Percentiles rank a stretch among this genome's conserved stretches.
phyloP scores from a whole-genome alignment of 2,329 filamentous ascomycete species.

The Cladosporium sp. region DNA sequence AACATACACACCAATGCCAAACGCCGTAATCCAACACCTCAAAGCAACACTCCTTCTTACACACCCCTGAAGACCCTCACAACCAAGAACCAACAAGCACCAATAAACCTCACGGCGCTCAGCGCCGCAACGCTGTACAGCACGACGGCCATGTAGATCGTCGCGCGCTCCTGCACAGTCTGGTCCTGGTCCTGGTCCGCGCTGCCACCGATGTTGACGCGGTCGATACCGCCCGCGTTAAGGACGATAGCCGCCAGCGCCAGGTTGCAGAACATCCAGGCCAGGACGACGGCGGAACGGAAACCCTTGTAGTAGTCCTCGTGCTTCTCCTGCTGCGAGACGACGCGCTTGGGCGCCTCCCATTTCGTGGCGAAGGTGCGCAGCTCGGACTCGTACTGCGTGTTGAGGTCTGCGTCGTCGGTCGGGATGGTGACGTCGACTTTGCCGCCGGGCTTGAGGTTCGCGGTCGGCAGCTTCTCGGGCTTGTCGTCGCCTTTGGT shows the following conservation, averaged over 20 bases:
- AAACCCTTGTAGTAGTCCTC: conserved; percentile 99
- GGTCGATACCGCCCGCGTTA: conserved; percentile 68
- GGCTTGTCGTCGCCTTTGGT: conserved; percentile 97
- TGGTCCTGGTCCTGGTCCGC: conserved; percentile 34
- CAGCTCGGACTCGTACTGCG: conserved; percentile 85
- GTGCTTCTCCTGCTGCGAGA: conserved; percentile 67
- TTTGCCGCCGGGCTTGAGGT: conserved; percentile 88
- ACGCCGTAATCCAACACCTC: not conserved
- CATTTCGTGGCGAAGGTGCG: conserved; percentile 67
- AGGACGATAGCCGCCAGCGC: conserved; percentile 79
- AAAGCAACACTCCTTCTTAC: conserved; percentile 11
- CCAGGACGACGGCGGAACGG: conserved; percentile 80
- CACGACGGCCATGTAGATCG: conserved; percentile 80
- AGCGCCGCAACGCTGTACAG: conserved; percentile 83
- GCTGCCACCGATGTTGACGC: conserved; percentile 26
- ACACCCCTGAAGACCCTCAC: conserved; percentile 68
- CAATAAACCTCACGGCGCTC: conserved; percentile 79
- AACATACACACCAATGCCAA: conserved; percentile 20
- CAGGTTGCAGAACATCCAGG: conserved; percentile 97
- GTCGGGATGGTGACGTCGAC: conserved; percentile 81
- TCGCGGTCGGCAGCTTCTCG: conserved; percentile 81
- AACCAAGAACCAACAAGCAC: conserved; percentile 87
- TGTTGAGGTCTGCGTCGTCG: conserved; percentile 90
- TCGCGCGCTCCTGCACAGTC: conserved; percentile 53
- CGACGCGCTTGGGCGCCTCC: conserved; percentile 61